Base-by-base conservation (phyloP, 345 rosid species). In the Heritiera littoralis region DNA sequence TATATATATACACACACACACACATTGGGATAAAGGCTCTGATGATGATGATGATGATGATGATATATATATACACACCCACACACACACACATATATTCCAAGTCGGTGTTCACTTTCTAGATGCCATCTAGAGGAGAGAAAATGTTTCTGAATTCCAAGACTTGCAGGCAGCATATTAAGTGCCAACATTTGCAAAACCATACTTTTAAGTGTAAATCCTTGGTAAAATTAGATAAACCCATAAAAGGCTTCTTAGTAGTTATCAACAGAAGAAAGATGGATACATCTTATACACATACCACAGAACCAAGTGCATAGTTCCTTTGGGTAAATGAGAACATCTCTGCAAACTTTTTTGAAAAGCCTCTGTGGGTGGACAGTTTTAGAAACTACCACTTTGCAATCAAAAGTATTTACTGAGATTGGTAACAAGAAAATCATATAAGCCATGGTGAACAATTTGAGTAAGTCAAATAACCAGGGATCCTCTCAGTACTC, bases 251-350 rank as follows among this genome's bases (percentile, higher is more conserved):
- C n/a, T 23, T 11, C 56, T 69, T 23, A 48, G 18, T 13, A 7
- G 40, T 48, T 23, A 23, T 23, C 74, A 48, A 69, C n/a, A 69
- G 56, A 69, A 48, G 74, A 69, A 69, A 46, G 56, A 69, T n/a
- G 2, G 38, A 20, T 45, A 68, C 11, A 45, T 68, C 54, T 68
- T 68, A 68, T n/a, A 68, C 17, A 68, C 9, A 20, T 5, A 68
- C 9, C 55, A 20, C 0, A 20, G 7, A 45, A 68, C 9, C 6
- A 23, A 46, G 58, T 13, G 40, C n/a, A 48, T 23, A 20, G 74
- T 69, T 69, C 74, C 74, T 69, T 48, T 28, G 17, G 28, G 40
- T 69, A 20, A 69, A 69, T 48, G 40, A 46, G 74, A 69, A 28
- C 56, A 20, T 4, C 38, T 5, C 6, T 20, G 38, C 35, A 68